A percentile compares a stretch with the other conserved stretches of the same genome.
phyloP scores from a whole-genome alignment of 257 asterid genomes.

The Ballota nigra region DNA sequence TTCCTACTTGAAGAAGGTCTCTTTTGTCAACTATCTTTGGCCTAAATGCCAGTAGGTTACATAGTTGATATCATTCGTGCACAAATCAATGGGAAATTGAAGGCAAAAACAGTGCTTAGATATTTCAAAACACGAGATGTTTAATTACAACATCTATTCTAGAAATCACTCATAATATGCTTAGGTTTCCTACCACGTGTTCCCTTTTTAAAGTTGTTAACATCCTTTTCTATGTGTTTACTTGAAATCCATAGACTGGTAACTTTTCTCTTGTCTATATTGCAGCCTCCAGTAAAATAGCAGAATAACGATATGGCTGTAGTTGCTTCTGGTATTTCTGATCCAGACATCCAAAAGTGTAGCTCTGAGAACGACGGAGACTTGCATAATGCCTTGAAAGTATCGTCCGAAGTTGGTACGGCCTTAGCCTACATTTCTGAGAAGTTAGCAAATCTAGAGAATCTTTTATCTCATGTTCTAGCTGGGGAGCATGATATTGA shows the following conservation, averaged over 20 bases:
- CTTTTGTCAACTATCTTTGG: neutral
- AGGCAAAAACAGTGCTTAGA: neutral
- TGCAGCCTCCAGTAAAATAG: constrained; percentile 11
- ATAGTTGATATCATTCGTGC: neutral
- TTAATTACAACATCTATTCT: neutral
- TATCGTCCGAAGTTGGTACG: constrained; percentile 38
- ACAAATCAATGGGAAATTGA: neutral
- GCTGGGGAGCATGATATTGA: constrained; percentile 48
- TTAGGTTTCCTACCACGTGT: neutral
- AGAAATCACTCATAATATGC: neutral
- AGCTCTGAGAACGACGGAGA: constrained; percentile 23
- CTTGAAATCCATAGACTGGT: too few relatives aligned
- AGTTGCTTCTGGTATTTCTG: constrained; percentile 18
- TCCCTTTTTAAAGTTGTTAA: neutral
- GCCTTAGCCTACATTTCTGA: constrained; percentile 55
- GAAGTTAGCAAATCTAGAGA: constrained; percentile 61
- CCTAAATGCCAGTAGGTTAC: too few relatives aligned
- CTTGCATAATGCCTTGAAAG: constrained; percentile 34
- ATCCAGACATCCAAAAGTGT: constrained; percentile 33
- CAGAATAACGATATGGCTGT: constrained; percentile 17
- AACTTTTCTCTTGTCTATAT: neutral
- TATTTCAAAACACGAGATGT: neutral
- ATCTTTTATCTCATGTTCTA: constrained; percentile 48
- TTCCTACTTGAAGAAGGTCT: neutral
- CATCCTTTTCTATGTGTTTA: too few relatives aligned